Percentiles rank a stretch among this genome's conserved stretches.
These are phyloP conservation scores for Graphiopsis chlorocephala DNA, from an alignment of 2,329 filamentous ascomycete species.

Conservation along the genomic window DNA sequence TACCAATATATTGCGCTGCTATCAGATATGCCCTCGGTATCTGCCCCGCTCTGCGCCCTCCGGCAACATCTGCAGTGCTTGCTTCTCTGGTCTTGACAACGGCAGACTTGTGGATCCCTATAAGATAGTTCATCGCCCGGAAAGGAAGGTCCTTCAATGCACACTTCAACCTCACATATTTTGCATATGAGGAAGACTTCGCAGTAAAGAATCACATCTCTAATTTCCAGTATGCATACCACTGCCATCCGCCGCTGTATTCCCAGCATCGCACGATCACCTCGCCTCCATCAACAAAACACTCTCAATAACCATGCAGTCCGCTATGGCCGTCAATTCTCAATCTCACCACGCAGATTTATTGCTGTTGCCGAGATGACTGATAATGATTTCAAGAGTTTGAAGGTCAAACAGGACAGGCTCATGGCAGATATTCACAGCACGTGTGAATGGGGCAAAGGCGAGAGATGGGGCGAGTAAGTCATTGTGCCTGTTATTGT, in stretches of 20 bases:
- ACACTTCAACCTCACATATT: neutral
- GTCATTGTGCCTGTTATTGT: slow-evolving; percentile 28
- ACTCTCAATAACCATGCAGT: neutral
- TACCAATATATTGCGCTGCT: neutral
- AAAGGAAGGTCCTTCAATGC: neutral
- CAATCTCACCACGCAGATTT: neutral
- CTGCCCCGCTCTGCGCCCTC: neutral
- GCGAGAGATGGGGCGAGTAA: slow-evolving; percentile 66
- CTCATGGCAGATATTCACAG: slow-evolving; percentile 63
- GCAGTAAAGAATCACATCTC: neutral
- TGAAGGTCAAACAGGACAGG: slow-evolving; percentile 59
- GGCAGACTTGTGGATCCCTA: neutral
- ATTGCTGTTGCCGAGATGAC: slow-evolving; percentile 47
- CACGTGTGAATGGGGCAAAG: slow-evolving; percentile 65
- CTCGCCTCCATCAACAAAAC: neutral
- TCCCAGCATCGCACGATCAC: neutral
- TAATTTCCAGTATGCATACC: neutral
- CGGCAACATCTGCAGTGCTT: neutral
- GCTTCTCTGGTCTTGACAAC: neutral
- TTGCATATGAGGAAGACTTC: neutral
- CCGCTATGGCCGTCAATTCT: neutral
- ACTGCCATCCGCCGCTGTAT: neutral
- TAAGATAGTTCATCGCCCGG: neutral
- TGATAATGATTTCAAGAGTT: slow-evolving; percentile 49
- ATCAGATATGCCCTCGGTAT: neutral